phyloP scores from a whole-genome alignment of 257 asterid species.

The Avicennia marina region DNA sequence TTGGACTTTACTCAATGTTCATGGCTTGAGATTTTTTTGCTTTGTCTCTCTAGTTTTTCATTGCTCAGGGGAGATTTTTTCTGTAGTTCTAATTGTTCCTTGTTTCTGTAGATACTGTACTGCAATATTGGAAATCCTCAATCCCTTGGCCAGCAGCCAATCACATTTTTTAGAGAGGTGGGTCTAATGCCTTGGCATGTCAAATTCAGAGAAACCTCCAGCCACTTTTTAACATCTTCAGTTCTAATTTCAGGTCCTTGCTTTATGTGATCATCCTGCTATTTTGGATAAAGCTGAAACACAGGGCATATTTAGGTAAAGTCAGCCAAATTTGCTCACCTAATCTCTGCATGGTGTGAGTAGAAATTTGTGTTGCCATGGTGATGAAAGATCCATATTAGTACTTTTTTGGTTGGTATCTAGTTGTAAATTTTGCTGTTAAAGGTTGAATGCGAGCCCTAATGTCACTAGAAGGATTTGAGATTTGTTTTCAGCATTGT shows the following conservation, averaged over 20 bases:
- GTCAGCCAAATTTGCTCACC: too few relatives aligned
- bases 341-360: too few relatives aligned
- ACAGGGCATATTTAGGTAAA: conserved; percentile 83
- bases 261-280: conserved; percentile 86
- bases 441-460: too few relatives aligned
- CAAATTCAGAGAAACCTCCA: not conserved
- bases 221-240: conserved; percentile 9
- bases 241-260: conserved; percentile 66
- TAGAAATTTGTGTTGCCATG: too few relatives aligned
- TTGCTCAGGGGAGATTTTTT: too few relatives aligned
- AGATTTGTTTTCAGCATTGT: too few relatives aligned
- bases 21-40: not conserved
- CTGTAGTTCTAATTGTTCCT: not conserved
- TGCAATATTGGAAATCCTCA: conserved; percentile 98
- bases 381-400: too few relatives aligned
- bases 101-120: conserved; percentile 62
- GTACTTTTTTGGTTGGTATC: too few relatives aligned
- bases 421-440: too few relatives aligned
- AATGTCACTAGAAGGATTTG: too few relatives aligned
- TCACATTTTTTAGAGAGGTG: conserved; percentile 98
- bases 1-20: too few relatives aligned
- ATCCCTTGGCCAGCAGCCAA: conserved; percentile 91
- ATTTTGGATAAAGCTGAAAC: conserved; percentile 91
- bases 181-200: conserved; percentile 10
- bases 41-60: not conserved